These are phyloP conservation scores for Ceraceosorus guamensis DNA, from an alignment of 1,284 basidiomycete genomes.

Conservation along the genomic window DNA sequence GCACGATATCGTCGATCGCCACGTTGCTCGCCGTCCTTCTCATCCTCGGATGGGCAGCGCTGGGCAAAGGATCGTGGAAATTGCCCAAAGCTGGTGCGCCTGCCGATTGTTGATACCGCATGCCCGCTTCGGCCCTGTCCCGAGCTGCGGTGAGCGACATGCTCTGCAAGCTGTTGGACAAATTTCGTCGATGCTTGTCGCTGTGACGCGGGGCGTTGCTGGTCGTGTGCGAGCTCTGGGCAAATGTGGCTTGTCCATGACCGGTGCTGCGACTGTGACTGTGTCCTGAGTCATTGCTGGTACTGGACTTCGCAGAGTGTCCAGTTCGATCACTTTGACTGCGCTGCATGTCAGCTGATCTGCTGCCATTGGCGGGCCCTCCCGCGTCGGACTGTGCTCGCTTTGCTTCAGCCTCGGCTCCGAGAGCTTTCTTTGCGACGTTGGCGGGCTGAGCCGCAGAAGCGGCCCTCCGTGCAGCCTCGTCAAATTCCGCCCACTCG, in stretches of 20 bases:
- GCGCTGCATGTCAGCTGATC: neutral
- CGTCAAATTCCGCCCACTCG: slow-evolving; percentile 14
- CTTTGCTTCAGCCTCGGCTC: slow-evolving; percentile 1
- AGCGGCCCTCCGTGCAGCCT: slow-evolving; percentile 8
- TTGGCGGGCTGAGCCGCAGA: slow-evolving; percentile 4
- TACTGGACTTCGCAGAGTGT: neutral
- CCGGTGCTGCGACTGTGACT: neutral
- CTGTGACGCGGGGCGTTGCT: neutral
- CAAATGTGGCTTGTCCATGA: neutral
- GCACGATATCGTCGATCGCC: slow-evolving; percentile 1
- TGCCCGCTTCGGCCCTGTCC: slow-evolving; percentile 25
- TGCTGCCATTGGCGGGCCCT: neutral
- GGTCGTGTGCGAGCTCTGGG: neutral
- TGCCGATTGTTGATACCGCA: slow-evolving; percentile 31
- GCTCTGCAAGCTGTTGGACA: slow-evolving; percentile 5
- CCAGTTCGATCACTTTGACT: neutral
- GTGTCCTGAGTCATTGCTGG: neutral
- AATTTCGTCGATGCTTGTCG: neutral
- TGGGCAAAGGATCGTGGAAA: slow-evolving; percentile 28
- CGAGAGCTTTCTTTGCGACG: neutral
- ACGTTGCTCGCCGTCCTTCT: slow-evolving; percentile 18
- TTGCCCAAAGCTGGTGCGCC: slow-evolving; percentile 21
- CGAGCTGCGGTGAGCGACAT: slow-evolving; percentile 37
- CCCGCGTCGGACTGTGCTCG: neutral
- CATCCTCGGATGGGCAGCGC: slow-evolving; percentile 30